Evolutionary conservation across 75 land plant species (phyloP), one percentile per base, ranked within the genome.

Genomic region (Azolla pinnata): DNA sequence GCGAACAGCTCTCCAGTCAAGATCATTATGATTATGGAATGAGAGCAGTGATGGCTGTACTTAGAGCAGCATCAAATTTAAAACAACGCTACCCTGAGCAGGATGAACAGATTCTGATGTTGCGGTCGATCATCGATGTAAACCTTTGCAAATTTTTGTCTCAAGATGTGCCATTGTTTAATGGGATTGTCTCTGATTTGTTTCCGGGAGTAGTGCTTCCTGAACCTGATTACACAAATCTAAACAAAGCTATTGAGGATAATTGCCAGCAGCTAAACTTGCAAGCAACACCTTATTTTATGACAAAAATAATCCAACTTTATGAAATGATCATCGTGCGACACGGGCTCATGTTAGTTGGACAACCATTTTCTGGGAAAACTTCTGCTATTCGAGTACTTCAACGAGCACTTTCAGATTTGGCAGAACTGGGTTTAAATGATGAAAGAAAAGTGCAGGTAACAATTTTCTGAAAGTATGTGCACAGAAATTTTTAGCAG

Each of bases 21-120:
- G 75, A 72, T 20, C 75, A 72, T 54, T 72, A 72, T 57, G 75
- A 72, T n/a, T 72, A 72, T 66, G 75, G 75, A 38, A 72, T 72
- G 75, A 66, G 75, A 27, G 75, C 75, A 28, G 70, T 72, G 9
- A 72, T 72, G 75, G 74, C 75, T 10, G 75, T 72, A 33, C 63
- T 72, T 26, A 72, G 75, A 25, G 75, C 75, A 1, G 75, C 75
- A 33, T 66, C 75, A 0, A 72, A 72, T 33, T 38, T 72, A 16
- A 72, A 72, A 45, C 75, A 72, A 56, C 57, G 70, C 12, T 72
- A 72, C 40, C 74, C 75, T 24, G 65, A 72, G 0, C 72, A 72
- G 21, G 69, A 72, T 31, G 75, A 72, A 59, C 61, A 63, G 27
- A 54, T 72, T 17, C 64, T 72, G 8, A 72, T 72, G 75, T 60